Evolutionary conservation across 306 rosid genomes (phyloP).

Genomic region (Myrica gale): DNA sequence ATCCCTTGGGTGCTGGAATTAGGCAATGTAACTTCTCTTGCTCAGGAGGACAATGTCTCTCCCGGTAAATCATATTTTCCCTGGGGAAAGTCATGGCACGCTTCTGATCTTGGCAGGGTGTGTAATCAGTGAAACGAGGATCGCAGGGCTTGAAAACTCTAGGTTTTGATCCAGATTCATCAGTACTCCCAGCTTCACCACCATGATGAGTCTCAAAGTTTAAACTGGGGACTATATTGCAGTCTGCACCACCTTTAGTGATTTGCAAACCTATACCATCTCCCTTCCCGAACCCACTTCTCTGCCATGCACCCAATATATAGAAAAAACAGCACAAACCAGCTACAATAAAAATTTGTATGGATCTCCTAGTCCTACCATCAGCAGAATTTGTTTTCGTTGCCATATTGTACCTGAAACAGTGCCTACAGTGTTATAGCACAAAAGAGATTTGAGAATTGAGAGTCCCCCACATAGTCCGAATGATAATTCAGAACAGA

Average conservation of each 20-base stretch:
- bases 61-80: slow-evolving; percentile 77
- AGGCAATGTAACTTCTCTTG: slow-evolving; percentile 86
- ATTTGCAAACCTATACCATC: slow-evolving; percentile 80
- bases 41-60: slow-evolving; percentile 84
- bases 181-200: slow-evolving; percentile 56
- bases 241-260: slow-evolving; percentile 56
- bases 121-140: slow-evolving; percentile 61
- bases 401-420: slow-evolving; percentile 66
- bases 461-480: neutral
- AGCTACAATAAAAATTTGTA: slow-evolving; percentile 76
- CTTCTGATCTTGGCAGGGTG: slow-evolving; percentile 92
- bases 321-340: slow-evolving; percentile 93
- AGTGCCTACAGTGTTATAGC: neutral
- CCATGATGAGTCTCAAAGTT: slow-evolving; percentile 89
- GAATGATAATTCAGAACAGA: neutral
- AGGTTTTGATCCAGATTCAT: slow-evolving; percentile 47
- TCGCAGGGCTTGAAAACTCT: slow-evolving; percentile 61
- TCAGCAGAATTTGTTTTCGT: slow-evolving; percentile 53
- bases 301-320: slow-evolving; percentile 91
- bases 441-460: neutral
- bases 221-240: slow-evolving; percentile 54
- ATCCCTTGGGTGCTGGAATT: slow-evolving; percentile 91
- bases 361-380: slow-evolving; percentile 79
- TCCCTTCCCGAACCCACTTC: slow-evolving; percentile 96
- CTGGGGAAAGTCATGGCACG: slow-evolving; percentile 94